These are phyloP conservation scores for Diospyros kaki DNA, from an alignment of 148 eudicot species.

Conservation along the genomic window DNA sequence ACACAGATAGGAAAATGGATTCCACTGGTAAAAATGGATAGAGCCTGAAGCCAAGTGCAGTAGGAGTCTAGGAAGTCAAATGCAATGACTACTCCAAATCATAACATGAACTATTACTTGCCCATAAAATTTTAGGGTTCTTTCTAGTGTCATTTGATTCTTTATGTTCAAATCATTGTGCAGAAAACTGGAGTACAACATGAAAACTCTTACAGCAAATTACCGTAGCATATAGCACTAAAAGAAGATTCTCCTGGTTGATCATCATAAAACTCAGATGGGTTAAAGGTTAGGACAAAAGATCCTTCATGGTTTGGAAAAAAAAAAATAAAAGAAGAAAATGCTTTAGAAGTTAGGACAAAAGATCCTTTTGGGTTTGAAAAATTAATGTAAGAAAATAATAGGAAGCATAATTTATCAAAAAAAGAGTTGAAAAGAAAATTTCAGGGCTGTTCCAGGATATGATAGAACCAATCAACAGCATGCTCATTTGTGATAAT, in stretches of 20 bases:
- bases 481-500: background rate
- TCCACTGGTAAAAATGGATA: background rate
- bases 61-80: background rate
- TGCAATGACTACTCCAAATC: background rate
- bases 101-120: background rate
- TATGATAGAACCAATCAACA: background rate
- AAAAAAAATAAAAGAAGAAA: background rate
- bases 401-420: background rate
- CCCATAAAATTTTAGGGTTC: background rate
- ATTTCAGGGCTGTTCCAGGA: background rate
- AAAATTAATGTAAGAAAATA: no score
- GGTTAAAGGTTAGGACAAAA: background rate
- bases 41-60: background rate
- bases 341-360: background rate
- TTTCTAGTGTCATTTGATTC: background rate
- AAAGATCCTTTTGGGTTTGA: no score
- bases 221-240: background rate
- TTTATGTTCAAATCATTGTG: background rate
- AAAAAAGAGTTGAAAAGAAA: background rate
- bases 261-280: background rate
- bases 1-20: background rate
- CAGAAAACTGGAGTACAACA: no score
- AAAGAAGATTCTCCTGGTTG: background rate
- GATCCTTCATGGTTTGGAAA: background rate
- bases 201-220: background rate